Evolutionary conservation across 2,329 filamentous ascomycete genomes (phyloP).

Genomic region (Phialophora verrucosa): DNA sequence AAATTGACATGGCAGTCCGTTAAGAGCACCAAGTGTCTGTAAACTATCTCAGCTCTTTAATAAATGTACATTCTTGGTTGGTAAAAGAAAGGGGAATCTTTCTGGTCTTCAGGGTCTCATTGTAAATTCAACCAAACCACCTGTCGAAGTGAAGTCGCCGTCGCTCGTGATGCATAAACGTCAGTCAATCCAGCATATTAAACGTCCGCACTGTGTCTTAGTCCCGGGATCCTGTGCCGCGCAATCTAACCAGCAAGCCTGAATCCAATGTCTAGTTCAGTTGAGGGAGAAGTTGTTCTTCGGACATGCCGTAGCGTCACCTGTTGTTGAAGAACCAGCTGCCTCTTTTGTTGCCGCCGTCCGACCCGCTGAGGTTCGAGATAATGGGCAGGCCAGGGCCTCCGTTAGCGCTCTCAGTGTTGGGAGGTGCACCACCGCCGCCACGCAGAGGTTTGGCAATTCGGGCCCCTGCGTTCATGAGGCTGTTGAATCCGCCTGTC

Average conservation of each 20-base stretch:
- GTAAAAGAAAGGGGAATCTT: neutral
- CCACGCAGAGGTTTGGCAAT: constrained; percentile 71
- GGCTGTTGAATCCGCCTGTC: constrained; percentile 60
- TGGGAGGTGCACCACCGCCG: constrained; percentile 48
- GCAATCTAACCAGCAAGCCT: neutral
- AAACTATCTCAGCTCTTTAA: neutral
- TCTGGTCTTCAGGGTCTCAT: neutral
- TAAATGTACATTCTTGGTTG: neutral
- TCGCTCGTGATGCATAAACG: constrained; percentile 30
- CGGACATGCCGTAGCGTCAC: constrained; percentile 8
- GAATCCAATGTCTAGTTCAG: neutral
- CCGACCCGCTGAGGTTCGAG: constrained; percentile 68
- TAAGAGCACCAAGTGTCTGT: neutral
- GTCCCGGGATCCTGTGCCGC: neutral
- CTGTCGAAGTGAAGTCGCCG: constrained; percentile 5
- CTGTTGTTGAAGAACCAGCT: constrained; percentile 56
- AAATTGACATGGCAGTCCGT: neutral
- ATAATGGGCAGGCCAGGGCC: constrained; percentile 44
- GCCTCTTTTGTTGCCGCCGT: constrained; percentile 71
- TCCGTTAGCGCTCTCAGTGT: constrained; percentile 44
- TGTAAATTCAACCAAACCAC: neutral
- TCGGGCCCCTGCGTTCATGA: constrained; percentile 52
- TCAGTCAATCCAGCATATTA: constrained; percentile 21
- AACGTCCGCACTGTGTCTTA: constrained; percentile 8
- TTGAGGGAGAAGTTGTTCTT: neutral